Evolutionary conservation across 495 filamentous ascomycete genomes (phyloP), one percentile per base, ranked within the genome.

Genomic region (Aspergillus carlsbadensis): DNA sequence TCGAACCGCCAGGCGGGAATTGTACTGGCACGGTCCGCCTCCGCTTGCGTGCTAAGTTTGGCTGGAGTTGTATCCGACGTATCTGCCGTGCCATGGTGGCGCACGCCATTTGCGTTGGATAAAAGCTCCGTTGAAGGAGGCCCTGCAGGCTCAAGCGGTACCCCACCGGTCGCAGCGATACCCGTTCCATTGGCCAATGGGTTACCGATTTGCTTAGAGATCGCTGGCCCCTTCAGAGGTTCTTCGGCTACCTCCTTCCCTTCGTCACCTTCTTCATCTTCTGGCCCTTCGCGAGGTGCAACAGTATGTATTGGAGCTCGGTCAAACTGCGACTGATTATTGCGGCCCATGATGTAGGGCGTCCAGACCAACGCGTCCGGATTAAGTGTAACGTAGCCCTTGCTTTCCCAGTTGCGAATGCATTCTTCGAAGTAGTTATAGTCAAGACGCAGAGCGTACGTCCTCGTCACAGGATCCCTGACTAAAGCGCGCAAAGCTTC

Each of bases 331-430:
- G 85, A 86, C n/a, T 87, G 83, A 50, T 90, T 92, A 65, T 83
- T 87, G 49, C 88, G 82, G 20, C 93, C 92, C 91, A 96, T 97
- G 50, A 98, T 84, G 70, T 94, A 98, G 11, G 95, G 94, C n/a
- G 90, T 96, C 94, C 94, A 98, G 3, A 92, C 85, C 35, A 98
- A 79, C 10, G 84, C 84, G 54, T 87, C 83, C 2, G 86, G 84
- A 62, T 96, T 92, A 35, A 98, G 83, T 57, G 84, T 89, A 14
- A 95, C 85, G 60, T 96, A 93, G 6, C 84, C 82, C 66, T 96
- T 96, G 47, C 76, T 80, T 69, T 96, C 90, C 85, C 92, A 93
- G 48, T 88, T 88, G 10, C 81, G 79, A 54, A 97, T 89, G 65
- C 92, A 93, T 57, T 93, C 84, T 43, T 84, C 80, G 64, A 92